Conservation (phyloP, 2,329 filamentous ascomycete species). For the Arthrobotrys conoides region DNA sequence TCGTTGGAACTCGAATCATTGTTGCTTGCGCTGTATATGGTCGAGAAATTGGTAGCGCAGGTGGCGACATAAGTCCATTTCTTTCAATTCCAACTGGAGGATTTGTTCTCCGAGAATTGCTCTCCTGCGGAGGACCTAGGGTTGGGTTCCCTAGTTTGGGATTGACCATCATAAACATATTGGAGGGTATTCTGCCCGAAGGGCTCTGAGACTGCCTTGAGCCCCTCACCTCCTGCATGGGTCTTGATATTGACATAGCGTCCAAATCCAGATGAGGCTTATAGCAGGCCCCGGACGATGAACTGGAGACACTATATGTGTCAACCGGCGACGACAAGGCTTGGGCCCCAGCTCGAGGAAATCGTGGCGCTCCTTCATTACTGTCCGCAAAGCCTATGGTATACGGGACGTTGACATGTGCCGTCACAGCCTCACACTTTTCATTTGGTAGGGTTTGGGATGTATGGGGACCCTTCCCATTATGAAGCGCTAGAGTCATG, state of each 20-base stretch:
- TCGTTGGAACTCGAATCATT: neutral
- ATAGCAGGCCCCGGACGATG: neutral
- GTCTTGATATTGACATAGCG: neutral
- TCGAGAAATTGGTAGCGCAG: neutral
- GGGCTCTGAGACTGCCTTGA: neutral
- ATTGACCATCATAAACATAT: neutral
- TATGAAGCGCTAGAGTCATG: neutral
- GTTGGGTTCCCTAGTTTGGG: neutral
- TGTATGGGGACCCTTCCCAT: neutral
- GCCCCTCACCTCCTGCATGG: neutral
- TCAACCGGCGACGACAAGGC: constrained; percentile 6
- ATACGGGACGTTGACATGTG: neutral
- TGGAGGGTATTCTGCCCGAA: neutral
- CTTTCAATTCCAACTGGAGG: neutral
- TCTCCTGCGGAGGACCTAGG: neutral
- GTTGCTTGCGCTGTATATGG: neutral
- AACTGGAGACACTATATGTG: constrained; percentile 5
- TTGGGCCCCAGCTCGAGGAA: neutral
- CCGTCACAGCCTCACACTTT: neutral
- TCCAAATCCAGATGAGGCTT: neutral
- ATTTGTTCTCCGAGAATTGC: neutral
- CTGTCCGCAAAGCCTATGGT: neutral
- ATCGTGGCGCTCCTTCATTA: neutral
- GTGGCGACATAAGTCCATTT: neutral
- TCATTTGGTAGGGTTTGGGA: neutral